Conservation (phyloP, 106 monocot species). For the Xerophyta viscosa region DNA sequence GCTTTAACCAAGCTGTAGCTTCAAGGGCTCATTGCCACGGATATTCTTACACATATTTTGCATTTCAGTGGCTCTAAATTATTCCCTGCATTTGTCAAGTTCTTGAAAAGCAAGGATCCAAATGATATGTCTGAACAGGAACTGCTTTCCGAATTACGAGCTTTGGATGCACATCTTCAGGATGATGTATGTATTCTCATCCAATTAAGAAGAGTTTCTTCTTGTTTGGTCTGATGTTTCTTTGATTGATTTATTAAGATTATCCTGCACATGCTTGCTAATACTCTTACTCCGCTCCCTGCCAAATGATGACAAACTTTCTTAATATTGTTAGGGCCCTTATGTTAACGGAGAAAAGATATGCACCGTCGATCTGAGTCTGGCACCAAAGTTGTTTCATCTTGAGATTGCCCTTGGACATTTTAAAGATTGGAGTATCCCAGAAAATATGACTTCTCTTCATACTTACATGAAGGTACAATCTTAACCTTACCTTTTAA, state of each 20-base stretch:
- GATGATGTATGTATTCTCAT: too few relatives aligned
- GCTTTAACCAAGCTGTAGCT: too few relatives aligned
- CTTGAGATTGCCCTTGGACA: constrained; percentile 69
- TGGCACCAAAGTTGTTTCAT: constrained; percentile 87
- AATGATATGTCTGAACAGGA: constrained; percentile 79
- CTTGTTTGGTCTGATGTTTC: too few relatives aligned
- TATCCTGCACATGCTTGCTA: too few relatives aligned
- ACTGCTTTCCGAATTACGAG: constrained; percentile 59
- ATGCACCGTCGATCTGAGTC: constrained; percentile 71
- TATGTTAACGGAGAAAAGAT: constrained; percentile 59
- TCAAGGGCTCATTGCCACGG: too few relatives aligned
- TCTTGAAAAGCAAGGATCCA: constrained; percentile 71
- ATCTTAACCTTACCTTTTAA: not conserved
- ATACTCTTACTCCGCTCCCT: too few relatives aligned
- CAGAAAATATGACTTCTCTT: constrained; percentile 54
- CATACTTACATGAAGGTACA: constrained; percentile 64
- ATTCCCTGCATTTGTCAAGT: constrained; percentile 64
- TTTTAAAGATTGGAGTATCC: constrained; percentile 89
- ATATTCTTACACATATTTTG: not conserved
- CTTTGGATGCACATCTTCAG: constrained; percentile 78
- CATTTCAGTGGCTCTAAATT: constrained; percentile 76
- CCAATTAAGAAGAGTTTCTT: too few relatives aligned
- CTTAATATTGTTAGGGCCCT: too few relatives aligned
- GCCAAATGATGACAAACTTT: too few relatives aligned
- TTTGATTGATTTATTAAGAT: too few relatives aligned